These are phyloP conservation scores for Allomyces arbusculus DNA, from an alignment of 192 early-diverging fungal genomes.

Conservation along the genomic window DNA sequence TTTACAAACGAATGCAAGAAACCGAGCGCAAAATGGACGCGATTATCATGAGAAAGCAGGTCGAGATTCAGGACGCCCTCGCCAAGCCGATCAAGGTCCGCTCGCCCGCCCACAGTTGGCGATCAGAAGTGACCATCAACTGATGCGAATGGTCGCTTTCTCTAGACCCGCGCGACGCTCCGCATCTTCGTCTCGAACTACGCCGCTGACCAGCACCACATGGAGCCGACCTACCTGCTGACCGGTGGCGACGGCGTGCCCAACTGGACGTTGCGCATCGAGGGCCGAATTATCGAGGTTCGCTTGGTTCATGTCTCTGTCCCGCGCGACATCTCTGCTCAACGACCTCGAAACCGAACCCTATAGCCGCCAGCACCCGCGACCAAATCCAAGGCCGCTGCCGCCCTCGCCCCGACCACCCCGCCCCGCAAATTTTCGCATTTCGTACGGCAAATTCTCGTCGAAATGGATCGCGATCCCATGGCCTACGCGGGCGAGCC, in stretches of 20 bases:
- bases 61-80: constrained; percentile 72
- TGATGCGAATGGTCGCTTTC: not conserved
- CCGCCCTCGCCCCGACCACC: constrained; percentile 12
- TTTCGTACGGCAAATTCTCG: constrained; percentile 64
- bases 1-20: constrained; percentile 67
- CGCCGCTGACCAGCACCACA: constrained; percentile 49
- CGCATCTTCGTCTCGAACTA: constrained; percentile 84
- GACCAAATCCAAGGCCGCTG: constrained; percentile 21
- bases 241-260: constrained; percentile 29
- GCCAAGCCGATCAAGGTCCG: constrained; percentile 47
- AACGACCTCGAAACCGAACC: constrained; percentile 7
- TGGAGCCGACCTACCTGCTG: constrained; percentile 20
- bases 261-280: constrained; percentile 77
- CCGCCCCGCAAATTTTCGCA: constrained; percentile 60
- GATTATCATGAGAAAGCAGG: constrained; percentile 70
- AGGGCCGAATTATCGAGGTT: constrained; percentile 67
- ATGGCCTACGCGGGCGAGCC: constrained; percentile 42
- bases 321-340: constrained; percentile 4
- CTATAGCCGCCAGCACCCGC: constrained; percentile 19
- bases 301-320: constrained; percentile 1
- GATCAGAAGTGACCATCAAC: not conserved
- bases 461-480: constrained; percentile 63
- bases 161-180: constrained; percentile 46
- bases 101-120: not conserved
- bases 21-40: constrained; percentile 76